Evolutionary conservation across 179 eudicot species (phyloP).

Genomic region (Actinidia polygama): DNA sequence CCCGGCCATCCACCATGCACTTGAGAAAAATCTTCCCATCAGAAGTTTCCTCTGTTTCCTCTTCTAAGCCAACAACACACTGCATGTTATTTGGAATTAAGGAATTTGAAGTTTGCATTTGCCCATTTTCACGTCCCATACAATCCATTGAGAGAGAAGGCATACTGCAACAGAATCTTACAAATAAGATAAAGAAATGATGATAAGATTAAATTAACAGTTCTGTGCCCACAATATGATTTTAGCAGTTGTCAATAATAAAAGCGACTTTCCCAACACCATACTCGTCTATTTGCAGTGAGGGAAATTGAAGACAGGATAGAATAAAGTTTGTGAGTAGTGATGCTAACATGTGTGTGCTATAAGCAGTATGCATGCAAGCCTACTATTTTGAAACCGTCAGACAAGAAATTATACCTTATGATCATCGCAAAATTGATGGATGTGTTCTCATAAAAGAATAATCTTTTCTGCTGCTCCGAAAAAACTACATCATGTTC

Average conservation of each 20-base stretch:
- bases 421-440: neutral
- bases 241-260: neutral
- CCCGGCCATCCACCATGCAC: conserved; percentile 22
- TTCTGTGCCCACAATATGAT: neutral
- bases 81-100: neutral
- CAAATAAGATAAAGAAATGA: neutral
- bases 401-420: neutral
- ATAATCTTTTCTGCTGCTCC: neutral
- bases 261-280: neutral
- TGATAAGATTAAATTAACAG: neutral
- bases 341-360: neutral
- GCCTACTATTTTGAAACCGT: neutral
- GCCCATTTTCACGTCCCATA: conserved; percentile 17
- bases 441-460: neutral
- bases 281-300: neutral
- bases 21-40: conserved; percentile 57
- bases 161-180: conserved; percentile 17
- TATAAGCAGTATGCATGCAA: neutral
- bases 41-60: conserved; percentile 47
- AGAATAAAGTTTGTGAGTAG: conserved; percentile 4
- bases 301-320: neutral
- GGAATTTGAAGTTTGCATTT: conserved; percentile 15
- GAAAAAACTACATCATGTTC: neutral
- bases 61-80: conserved; percentile 28
- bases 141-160: conserved; percentile 3